phyloP scores from a whole-genome alignment of 805 yeast genomes.

The Candida parachauliodes region DNA sequence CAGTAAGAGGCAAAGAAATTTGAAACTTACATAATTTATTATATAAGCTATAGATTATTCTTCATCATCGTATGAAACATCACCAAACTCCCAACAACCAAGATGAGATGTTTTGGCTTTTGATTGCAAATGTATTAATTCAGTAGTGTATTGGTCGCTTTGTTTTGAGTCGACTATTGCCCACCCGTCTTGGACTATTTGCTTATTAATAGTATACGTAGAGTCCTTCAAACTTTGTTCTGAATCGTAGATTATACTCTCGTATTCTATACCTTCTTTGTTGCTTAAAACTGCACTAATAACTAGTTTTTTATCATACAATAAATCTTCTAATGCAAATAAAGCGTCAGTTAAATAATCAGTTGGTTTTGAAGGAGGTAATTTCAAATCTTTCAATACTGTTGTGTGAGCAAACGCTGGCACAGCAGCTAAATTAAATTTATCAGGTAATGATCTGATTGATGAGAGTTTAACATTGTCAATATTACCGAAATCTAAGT shows the following conservation, averaged over 20 bases:
- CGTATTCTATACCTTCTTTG: conserved; percentile 40
- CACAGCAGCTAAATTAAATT: conserved; percentile 35
- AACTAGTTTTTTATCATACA: conserved; percentile 51
- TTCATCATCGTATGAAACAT: conserved; percentile 57
- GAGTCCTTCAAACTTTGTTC: conserved; percentile 51
- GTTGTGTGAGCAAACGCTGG: conserved; percentile 58
- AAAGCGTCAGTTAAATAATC: conserved; percentile 56
- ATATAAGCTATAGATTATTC: conserved; percentile 4
- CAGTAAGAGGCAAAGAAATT: neutral
- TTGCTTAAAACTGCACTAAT: conserved; percentile 46
- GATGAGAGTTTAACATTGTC: conserved; percentile 43
- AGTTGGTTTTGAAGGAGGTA: conserved; percentile 55
- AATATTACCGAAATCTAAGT: conserved; percentile 59
- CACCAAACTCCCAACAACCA: conserved; percentile 79
- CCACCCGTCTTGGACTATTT: conserved; percentile 56
- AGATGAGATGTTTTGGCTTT: conserved; percentile 47
- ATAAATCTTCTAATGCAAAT: conserved; percentile 49
- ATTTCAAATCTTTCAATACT: conserved; percentile 47
- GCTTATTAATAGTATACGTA: conserved; percentile 55
- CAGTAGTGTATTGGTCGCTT: conserved; percentile 31
- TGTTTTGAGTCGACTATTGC: conserved; percentile 47
- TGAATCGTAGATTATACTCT: conserved; percentile 54
- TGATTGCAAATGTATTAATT: conserved; percentile 41
- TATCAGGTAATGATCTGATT: conserved; percentile 51
- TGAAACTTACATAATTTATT: neutral